phyloP scores from a whole-genome alignment of 768 basidiomycete genomes.

The Tylopilus felleus region DNA sequence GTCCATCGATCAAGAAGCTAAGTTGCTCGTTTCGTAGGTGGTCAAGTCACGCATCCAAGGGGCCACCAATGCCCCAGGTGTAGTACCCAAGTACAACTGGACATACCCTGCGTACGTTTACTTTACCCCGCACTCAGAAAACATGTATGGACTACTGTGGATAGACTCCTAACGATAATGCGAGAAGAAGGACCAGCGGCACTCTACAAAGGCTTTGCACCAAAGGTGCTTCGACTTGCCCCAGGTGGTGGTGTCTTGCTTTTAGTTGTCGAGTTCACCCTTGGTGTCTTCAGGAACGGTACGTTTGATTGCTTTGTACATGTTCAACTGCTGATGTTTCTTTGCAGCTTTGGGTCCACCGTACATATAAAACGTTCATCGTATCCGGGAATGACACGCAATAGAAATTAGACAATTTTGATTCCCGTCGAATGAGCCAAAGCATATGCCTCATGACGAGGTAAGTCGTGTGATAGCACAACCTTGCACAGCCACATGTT shows the following conservation, averaged over 20 bases:
- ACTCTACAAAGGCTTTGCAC: conserved; percentile 92
- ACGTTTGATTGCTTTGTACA: background rate
- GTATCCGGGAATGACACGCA: background rate
- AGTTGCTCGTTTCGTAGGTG: conserved; percentile 49
- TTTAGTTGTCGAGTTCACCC: conserved; percentile 87
- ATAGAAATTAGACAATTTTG: background rate
- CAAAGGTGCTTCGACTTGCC: conserved; percentile 92
- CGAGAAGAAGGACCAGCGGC: conserved; percentile 85
- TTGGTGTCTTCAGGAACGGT: conserved; percentile 76
- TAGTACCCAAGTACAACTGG: conserved; percentile 90
- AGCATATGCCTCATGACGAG: background rate
- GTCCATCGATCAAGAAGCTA: background rate
- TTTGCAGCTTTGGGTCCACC: conserved; percentile 31
- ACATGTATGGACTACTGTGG: background rate
- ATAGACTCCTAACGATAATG: conserved; percentile 65
- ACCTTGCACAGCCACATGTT: conserved; percentile 13
- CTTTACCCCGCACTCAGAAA: background rate
- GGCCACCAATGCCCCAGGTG: conserved; percentile 57
- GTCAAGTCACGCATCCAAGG: conserved; percentile 96
- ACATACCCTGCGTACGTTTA: conserved; percentile 73
- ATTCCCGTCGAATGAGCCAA: background rate
- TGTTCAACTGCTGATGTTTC: background rate
- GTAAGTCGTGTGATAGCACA: background rate
- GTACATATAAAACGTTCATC: conserved; percentile 22
- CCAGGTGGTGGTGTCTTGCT: conserved; percentile 94